Conservation (phyloP, 768 basidiomycete species). For the Sistotremastrum niveocremeum region DNA sequence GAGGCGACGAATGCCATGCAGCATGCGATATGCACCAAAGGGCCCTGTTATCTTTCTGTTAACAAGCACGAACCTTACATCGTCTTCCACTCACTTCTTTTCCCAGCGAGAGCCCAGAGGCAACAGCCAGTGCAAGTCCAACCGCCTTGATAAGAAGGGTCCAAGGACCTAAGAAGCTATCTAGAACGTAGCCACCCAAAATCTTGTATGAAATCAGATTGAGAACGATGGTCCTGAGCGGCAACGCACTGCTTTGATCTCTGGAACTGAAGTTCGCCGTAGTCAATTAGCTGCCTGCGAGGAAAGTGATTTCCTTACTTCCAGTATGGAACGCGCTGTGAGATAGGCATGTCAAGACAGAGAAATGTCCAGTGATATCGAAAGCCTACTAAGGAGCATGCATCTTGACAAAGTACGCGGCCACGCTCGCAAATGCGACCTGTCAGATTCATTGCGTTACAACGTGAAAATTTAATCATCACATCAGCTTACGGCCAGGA, state of each 20-base stretch:
- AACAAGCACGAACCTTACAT: neutral
- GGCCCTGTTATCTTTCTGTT: conserved; percentile 34
- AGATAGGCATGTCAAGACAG: conserved; percentile 1
- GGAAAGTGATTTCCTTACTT: conserved; percentile 34
- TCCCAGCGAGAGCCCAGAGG: conserved; percentile 72
- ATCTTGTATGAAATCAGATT: conserved; percentile 30
- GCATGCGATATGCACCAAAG: conserved; percentile 73
- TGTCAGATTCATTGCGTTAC: conserved; percentile 11
- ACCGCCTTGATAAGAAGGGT: conserved; percentile 76
- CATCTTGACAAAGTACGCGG: conserved; percentile 45
- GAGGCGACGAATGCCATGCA: conserved; percentile 67
- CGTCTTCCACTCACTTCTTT: conserved; percentile 46
- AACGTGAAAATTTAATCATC: neutral
- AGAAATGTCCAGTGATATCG: neutral
- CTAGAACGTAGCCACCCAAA: conserved; percentile 74
- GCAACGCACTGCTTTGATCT: conserved; percentile 57
- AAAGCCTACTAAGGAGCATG: conserved; percentile 56
- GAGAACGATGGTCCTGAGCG: neutral
- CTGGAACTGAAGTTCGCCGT: conserved; percentile 37
- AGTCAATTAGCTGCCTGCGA: neutral
- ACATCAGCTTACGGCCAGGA: conserved; percentile 40
- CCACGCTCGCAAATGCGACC: conserved; percentile 50
- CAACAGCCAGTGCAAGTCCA: conserved; percentile 72
- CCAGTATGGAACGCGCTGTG: conserved; percentile 64
- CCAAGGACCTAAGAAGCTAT: conserved; percentile 76